Conservation (phyloP, 176 grass and related monocot species). For the Themeda triandra region DNA sequence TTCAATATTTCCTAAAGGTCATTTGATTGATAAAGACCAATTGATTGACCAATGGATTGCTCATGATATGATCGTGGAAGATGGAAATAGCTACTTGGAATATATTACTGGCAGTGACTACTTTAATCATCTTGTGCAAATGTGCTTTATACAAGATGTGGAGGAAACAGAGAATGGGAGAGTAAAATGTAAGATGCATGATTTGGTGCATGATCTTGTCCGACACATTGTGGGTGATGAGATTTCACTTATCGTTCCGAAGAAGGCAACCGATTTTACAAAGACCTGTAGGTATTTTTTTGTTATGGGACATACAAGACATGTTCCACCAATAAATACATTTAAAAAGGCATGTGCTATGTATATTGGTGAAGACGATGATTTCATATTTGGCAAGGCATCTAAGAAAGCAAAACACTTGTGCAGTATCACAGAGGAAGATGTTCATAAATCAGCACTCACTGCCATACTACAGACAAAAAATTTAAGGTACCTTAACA, state of each 20-base stretch:
- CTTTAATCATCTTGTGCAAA: conserved; percentile 1
- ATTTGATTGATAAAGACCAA: background rate
- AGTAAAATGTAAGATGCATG: conserved; percentile 13
- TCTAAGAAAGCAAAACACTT: background rate
- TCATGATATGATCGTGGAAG: too few species aligned
- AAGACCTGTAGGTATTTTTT: too few species aligned
- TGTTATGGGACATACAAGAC: too few species aligned
- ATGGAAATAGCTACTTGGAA: too few species aligned
- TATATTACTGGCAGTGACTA: too few species aligned
- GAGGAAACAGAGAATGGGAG: background rate
- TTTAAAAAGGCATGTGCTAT: conserved; percentile 12
- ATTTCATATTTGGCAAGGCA: conserved; percentile 15
- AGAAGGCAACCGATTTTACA: too few species aligned
- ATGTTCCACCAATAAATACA: too few species aligned
- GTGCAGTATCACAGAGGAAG: too few species aligned
- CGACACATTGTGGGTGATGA: background rate
- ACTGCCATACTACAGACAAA: too few species aligned
- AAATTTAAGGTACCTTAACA: too few species aligned
- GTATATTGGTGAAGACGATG: background rate
- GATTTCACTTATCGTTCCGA: too few species aligned
- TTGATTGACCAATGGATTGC: background rate
- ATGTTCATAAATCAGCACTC: too few species aligned
- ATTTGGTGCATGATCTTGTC: background rate
- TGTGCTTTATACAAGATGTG: conserved; percentile 19
- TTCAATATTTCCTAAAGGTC: background rate